Base-by-base conservation (phyloP, 305 asterid genomes). In the Fraxinus baroniana region DNA sequence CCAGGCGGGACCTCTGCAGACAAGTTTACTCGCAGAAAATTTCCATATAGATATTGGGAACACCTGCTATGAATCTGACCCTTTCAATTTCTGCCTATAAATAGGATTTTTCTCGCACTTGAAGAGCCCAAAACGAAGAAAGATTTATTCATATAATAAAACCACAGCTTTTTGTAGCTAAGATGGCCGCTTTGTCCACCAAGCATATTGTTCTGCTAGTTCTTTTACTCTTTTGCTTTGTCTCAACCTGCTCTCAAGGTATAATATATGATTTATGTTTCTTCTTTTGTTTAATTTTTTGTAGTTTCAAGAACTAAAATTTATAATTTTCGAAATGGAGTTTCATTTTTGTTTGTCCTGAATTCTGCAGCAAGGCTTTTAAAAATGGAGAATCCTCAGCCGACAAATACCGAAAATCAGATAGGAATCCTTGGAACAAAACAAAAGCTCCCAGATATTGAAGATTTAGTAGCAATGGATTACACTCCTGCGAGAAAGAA, bases 401-500 rank as follows among this genome's bases (percentile, higher is more conserved):
- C n/a, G 18, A 3, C 18, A 13, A 15, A 9, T 15, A 15, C 35
- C 2, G 35, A 13, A 5, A 57, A 32, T 9, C 55, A 49, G 39
- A 41, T 10, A 2, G 44, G 52, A 78, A 18, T 55, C 22, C 49
- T 10, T 55, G 30, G 52, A 57, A 20, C 52, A 60, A 33, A 66
- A 78, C 68, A 78, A 78, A 62, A 62, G 76, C 32, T 33, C 33
- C 55, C 18, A 33, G 46, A 57, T 5, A 18, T 6, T 57, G 81
- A 78, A 78, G 81, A 78, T 32, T 33, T 78, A 68, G 18, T 39
- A 68, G 57, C 9, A 57, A 55, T 78, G 80, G 80, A 78, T 55
- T 78, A 78, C 12, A 78, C 73, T 78, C 80, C 80, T 17, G 80
- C 80, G 7, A 78, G 80, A 55, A 78, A 78, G 73, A 78, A 78